Base-by-base conservation (phyloP, 2,329 filamentous ascomycete species). In the Juglanconis oblonga region DNA sequence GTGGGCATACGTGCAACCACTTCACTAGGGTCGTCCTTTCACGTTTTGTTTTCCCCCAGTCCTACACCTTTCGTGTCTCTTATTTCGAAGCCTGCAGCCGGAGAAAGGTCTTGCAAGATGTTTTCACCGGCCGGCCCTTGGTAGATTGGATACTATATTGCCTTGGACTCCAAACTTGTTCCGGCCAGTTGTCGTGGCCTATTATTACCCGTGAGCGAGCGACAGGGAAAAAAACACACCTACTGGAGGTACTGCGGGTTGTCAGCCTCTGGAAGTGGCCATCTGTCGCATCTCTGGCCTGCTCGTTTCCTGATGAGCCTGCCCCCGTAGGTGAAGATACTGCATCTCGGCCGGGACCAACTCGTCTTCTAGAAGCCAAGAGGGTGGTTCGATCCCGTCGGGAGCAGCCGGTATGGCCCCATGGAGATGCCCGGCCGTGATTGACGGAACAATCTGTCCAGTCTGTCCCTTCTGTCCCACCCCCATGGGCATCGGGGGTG, bases 401-500 rank as follows among this genome's bases (percentile, higher is more conserved):
- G 59, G 14, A 62, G 55, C 44, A 54, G 36, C 59, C 59, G 55
- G 33, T 45, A 31, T 47, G 17, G 31, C 52, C 38, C 40, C 40
- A 40, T 17, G 36, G 42, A 58, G 49, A 42, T 42, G 55, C 33
- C 42, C 4, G 6, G 31, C 38, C 58, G 32, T 58, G 59, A 62
- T 62, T 62, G 59, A 62, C 54, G 59, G 59, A 62, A 57, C 48
- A 62, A 17, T 17, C 17, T 17, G 17, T 17, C 17, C 17, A 17
- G 17, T 17, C 17, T 17, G 17, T 17, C 17, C 17, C 17, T 17
- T 17, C 17, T 17, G 45, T 55, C 31, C 52, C 17, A 35, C 33
- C 51, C 38, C 11, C 11, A 8, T 17, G 52, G 51, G 14, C 44
- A 42, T 13, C 38, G 17, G 17, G 31, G 32, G 52, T 52, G 55